Percentiles rank a stretch among this genome's conserved stretches.
phyloP scores from a whole-genome alignment of 371 early-diverging fungal species.

The Rhizopus stolonifer region DNA sequence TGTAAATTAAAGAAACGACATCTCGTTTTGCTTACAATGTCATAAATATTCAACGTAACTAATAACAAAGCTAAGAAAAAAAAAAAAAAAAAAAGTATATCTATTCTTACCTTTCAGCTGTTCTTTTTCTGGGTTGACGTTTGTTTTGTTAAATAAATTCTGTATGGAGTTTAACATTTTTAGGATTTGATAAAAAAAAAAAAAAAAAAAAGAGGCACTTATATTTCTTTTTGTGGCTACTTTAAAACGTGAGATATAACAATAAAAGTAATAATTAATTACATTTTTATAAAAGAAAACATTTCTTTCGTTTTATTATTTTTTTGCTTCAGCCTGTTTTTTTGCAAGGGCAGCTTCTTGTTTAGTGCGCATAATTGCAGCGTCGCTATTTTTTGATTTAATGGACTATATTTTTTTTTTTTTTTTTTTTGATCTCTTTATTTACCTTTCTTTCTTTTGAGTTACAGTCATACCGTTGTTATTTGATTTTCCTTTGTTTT shows the following conservation, averaged over 20 bases:
- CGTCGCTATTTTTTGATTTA: slow-evolving; percentile 59
- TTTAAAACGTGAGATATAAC: background rate
- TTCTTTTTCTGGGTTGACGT: slow-evolving; percentile 14
- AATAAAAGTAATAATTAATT: background rate
- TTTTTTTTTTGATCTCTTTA: background rate
- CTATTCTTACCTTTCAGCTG: slow-evolving; percentile 15
- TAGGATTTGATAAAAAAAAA: background rate
- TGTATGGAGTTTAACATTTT: slow-evolving; percentile 13
- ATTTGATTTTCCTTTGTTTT: slow-evolving; percentile 39
- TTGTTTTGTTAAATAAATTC: slow-evolving; percentile 16
- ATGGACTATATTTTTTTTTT: background rate
- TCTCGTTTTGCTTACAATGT: slow-evolving; percentile 32
- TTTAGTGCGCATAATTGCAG: slow-evolving; percentile 60
- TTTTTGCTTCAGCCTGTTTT: slow-evolving; percentile 30
- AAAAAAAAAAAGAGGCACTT: background rate
- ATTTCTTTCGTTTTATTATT: slow-evolving; percentile 4
- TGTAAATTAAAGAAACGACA: background rate
- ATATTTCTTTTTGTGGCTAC: background rate
- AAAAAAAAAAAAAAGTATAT: too few relatives aligned
- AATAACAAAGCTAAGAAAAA: background rate
- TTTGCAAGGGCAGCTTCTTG: slow-evolving; percentile 53
- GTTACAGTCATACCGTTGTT: slow-evolving; percentile 40
- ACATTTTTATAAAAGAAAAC: background rate
- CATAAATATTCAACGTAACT: slow-evolving; percentile 62
- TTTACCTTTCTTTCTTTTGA: slow-evolving; percentile 57